Evolutionary conservation across 352 stramenopile species (phyloP), one percentile per base, ranked within the genome.

Genomic region (Pythium sukuiense): DNA sequence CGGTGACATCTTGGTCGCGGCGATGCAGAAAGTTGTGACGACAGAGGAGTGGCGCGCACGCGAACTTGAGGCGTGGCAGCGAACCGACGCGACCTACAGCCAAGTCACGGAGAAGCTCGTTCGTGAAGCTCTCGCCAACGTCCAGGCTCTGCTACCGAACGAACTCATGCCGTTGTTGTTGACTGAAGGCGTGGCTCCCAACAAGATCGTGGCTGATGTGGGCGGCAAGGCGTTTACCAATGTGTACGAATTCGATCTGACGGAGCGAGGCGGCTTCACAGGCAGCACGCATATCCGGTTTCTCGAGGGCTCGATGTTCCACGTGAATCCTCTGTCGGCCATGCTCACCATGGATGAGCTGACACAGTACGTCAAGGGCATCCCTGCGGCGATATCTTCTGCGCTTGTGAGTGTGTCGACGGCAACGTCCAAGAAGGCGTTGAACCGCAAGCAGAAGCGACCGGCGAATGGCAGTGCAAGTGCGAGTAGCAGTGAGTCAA

Each of bases 251-350:
- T 66, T 60, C 46, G 57, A 74, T 53, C 46, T 74, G 7, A 61
- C 56, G 1, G 33, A 63, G 7, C 39, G 43, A 8, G 27, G 46
- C 12, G 24, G 58, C 24, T 70, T 67, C n/a, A 8, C 52, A 53
- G 60, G 50, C 16, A 61, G 61, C 1, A 41, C 6, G 0, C 0
- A 55, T 1, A 53, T 79, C 5, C 76, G 72, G 18, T 45, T 90
- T 5, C 74, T 74, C 11, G 74, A 74, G 61, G 61, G 64, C 14
- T 66, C 68, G 9, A 62, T 27, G 7, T 88, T 88, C 35, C 81
- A 75, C 2, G 73, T 87, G 9, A 92, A 81, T 24, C 78, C 78
- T 0, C 39, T 88, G 9, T 71, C 80, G 0, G 52, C 81, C 24
- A 41, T 92, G 14, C 54, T 83, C 49, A 73, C 41, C 16, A 33